Base-by-base conservation (phyloP, 257 asterid genomes). In the Fraxinus cuspidata region DNA sequence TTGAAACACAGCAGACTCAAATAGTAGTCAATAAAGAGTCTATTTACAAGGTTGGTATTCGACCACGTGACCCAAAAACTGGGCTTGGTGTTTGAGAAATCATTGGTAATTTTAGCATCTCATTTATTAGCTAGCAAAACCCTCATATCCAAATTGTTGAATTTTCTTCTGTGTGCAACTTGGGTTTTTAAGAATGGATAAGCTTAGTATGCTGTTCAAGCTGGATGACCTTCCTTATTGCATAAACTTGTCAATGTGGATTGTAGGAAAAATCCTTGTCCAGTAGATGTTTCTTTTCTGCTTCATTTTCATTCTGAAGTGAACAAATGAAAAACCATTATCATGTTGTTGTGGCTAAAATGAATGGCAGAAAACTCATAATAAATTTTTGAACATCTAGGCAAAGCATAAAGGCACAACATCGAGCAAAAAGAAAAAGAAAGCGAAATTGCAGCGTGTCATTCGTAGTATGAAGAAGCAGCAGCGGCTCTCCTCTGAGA, bases 371-470 rank as follows among this genome's bases (percentile, higher is more conserved):
- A 63, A 12, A 63, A 63, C 35, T 63, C 66, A 40, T 58, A n/a
- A 25, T 65, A 38, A 69, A 72, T 44, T 40, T 70, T 81, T 81
- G 66, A 27, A 70, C 72, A 60, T 82, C 67, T 78, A 93, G 99
- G 98, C 99, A 79, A 89, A 76, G 79, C 89, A 93, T 78, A 90
- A 90, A 86, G 99, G 99, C 73, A 96, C 99, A 67, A 69, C 90
- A 72, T 80, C 99, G 68, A 96, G 99, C 90, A 96, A 93, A 87
- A 96, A 90, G 96, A 96, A 96, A 90, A 96, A 96, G 94, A 87
- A 92, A 86, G 98, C 98, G 58, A 96, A 96, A 85, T 84, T 93
- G 87, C 88, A 90, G 90, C 98, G 99, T 74, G 91, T 72, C 66
- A 86, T 90, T n/a, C 94, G 97, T 66, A 92, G 93, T 82, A 86